phyloP scores from a whole-genome alignment of 768 basidiomycete species.

The Suillus bovinus region DNA sequence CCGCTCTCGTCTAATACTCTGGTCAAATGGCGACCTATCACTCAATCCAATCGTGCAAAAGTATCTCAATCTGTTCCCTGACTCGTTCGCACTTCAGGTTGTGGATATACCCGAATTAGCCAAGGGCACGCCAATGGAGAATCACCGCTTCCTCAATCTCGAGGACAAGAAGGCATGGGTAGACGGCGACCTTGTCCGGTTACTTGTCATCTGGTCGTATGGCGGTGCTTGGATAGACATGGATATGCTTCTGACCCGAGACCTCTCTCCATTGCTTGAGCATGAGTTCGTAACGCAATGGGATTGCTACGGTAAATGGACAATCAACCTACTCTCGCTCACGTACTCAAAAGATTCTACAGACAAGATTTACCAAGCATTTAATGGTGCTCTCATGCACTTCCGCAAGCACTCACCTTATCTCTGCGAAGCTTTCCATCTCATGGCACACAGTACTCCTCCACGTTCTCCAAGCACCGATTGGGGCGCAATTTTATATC shows the following conservation, averaged over 20 bases:
- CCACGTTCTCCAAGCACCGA: conserved; percentile 83
- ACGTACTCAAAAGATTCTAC: conserved; percentile 11
- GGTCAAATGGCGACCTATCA: conserved; percentile 85
- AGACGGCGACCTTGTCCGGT: conserved; percentile 89
- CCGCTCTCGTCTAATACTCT: conserved; percentile 74
- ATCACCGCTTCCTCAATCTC: conserved; percentile 56
- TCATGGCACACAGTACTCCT: conserved; percentile 75
- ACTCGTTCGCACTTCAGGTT: conserved; percentile 64
- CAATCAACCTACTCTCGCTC: neutral
- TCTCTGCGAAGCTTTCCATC: conserved; percentile 94
- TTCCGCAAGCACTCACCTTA: conserved; percentile 90
- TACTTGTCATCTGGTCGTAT: conserved; percentile 84
- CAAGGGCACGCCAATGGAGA: conserved; percentile 73
- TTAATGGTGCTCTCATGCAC: conserved; percentile 95
- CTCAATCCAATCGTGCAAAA: conserved; percentile 54
- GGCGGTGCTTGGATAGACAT: conserved; percentile 98
- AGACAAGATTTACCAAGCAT: conserved; percentile 74
- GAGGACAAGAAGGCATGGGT: conserved; percentile 86
- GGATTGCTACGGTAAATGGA: conserved; percentile 87
- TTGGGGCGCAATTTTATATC: conserved; percentile 92
- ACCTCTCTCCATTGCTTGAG: conserved; percentile 82
- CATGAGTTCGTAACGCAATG: conserved; percentile 98
- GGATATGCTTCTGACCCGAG: conserved; percentile 90
- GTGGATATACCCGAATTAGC: conserved; percentile 73
- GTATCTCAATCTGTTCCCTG: conserved; percentile 66